Conservation (phyloP, 495 filamentous ascomycete genomes). For the Podospora didyma region DNA sequence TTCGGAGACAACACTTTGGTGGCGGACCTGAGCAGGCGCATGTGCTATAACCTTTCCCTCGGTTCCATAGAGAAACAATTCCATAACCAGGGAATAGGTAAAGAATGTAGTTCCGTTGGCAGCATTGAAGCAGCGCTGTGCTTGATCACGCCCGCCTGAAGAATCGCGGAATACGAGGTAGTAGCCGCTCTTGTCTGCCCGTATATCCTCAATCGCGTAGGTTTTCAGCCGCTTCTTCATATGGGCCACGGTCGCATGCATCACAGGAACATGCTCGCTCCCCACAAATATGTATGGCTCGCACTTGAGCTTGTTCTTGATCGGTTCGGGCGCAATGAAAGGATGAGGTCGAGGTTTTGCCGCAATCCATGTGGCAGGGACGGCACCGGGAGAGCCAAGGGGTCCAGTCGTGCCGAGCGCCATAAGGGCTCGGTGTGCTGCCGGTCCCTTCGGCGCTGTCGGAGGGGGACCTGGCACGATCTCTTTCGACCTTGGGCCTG, state of each 20-base stretch:
- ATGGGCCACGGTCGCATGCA: conserved; percentile 76
- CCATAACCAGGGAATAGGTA: conserved; percentile 91
- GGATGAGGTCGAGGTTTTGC: conserved; percentile 21
- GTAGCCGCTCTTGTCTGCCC: conserved; percentile 80
- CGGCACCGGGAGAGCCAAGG: background rate
- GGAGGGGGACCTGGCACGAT: conserved; percentile 62
- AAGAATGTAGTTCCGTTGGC: conserved; percentile 78
- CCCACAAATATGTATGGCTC: conserved; percentile 93
- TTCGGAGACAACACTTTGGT: conserved; percentile 29
- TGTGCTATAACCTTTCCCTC: conserved; percentile 55
- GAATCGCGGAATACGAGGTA: conserved; percentile 84
- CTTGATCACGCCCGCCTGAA: conserved; percentile 69
- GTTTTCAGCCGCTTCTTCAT: conserved; percentile 80
- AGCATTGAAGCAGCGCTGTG: conserved; percentile 66
- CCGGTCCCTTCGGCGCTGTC: conserved; percentile 81
- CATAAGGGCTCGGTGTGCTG: conserved; percentile 50
- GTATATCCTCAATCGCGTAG: conserved; percentile 70
- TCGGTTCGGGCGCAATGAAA: conserved; percentile 39
- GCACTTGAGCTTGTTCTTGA: conserved; percentile 64
- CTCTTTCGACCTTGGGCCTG: conserved; percentile 35
- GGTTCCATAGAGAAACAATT: conserved; percentile 65
- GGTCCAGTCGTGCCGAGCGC: background rate
- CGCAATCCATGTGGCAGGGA: conserved; percentile 19
- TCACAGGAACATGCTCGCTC: conserved; percentile 80
- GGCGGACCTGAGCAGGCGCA: conserved; percentile 30